A percentile compares a stretch with the other conserved stretches of the same genome.
Conservation (phyloP, 2,329 filamentous ascomycete species). For the Metarhizium robertsii region DNA sequence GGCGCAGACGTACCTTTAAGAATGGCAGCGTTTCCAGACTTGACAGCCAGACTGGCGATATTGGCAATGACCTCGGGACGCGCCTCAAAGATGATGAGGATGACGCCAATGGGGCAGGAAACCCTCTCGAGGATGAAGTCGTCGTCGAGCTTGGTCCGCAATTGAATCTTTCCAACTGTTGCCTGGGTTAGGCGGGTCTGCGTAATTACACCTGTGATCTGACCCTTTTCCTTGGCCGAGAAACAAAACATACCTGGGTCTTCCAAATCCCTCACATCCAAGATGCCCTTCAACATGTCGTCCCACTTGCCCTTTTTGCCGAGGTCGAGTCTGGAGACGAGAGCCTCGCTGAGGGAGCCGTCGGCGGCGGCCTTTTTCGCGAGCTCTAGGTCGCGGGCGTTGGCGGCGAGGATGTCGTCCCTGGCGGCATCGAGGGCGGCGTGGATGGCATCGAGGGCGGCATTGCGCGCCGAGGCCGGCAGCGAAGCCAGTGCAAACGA, state of each 20-base stretch:
- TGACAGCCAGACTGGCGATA: slow-evolving; percentile 90
- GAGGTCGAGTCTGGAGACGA: slow-evolving; percentile 83
- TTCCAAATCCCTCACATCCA: slow-evolving; percentile 73
- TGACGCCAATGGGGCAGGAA: slow-evolving; percentile 91
- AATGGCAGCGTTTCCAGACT: slow-evolving; percentile 94
- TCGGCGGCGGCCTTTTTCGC: slow-evolving; percentile 65
- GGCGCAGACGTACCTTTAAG: slow-evolving; percentile 57
- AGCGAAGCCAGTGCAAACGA: slow-evolving; percentile 79
- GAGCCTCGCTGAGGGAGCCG: slow-evolving; percentile 68
- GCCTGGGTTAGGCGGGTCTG: background rate
- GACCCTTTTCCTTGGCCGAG: background rate
- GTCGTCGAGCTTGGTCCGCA: slow-evolving; percentile 80
- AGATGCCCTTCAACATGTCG: slow-evolving; percentile 92
- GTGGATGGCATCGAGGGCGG: slow-evolving; percentile 76
- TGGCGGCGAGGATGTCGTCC: slow-evolving; percentile 74
- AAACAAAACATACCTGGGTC: slow-evolving; percentile 62
- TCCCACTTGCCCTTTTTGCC: slow-evolving; percentile 86
- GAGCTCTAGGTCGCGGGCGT: slow-evolving; percentile 68
- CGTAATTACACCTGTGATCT: no score
- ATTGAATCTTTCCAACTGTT: slow-evolving; percentile 71
- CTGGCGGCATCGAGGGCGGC: slow-evolving; percentile 60
- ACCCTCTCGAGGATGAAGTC: slow-evolving; percentile 78
- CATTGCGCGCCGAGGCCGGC: slow-evolving; percentile 66
- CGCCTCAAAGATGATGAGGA: slow-evolving; percentile 97
- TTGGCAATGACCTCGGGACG: slow-evolving; percentile 97